Evolutionary conservation across 106 monocot species (phyloP).

Genomic region (Ottelia alismoides): DNA sequence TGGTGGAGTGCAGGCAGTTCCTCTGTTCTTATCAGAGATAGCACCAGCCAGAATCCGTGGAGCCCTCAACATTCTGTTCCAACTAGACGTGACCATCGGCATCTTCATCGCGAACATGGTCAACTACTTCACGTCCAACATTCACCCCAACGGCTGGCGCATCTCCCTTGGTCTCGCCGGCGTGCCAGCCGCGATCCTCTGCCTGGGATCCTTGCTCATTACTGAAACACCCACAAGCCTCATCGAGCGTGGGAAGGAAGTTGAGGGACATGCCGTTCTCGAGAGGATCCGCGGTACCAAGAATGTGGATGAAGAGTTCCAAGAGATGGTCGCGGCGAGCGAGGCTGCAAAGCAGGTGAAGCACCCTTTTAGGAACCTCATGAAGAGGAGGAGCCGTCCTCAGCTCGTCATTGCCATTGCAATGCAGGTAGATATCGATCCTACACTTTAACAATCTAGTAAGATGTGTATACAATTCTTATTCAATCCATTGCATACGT

Average conservation of each 20-base stretch:
- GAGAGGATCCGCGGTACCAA: constrained; percentile 2
- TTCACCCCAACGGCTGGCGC: constrained; percentile 22
- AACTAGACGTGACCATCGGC: constrained; percentile 36
- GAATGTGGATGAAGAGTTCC: constrained; percentile 11
- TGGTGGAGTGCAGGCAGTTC: constrained; percentile 62
- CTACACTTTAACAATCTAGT: no score
- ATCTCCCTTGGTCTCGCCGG: constrained; percentile 40
- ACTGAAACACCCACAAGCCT: constrained; percentile 12
- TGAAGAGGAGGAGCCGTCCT: constrained; percentile 8
- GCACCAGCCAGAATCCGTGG: constrained; percentile 14
- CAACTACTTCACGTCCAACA: constrained; percentile 24
- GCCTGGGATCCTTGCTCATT: constrained; percentile 2
- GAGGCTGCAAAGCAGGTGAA: constrained; percentile 2
- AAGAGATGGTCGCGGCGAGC: constrained; percentile 10
- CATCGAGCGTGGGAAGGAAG: constrained; percentile 4
- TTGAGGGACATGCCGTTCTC: constrained; percentile 2
- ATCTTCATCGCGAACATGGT: constrained; percentile 40
- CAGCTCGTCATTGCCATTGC: constrained; percentile 15
- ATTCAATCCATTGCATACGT: no score
- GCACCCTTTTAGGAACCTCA: constrained; percentile 15
- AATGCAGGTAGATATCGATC: no score
- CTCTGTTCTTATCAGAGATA: constrained; percentile 28
- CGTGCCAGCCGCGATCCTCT: constrained; percentile 28
- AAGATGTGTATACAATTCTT: no score
- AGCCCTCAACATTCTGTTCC: constrained; percentile 45